Base-by-base conservation (phyloP, 805 yeast genomes). In the Cyberlindnera japonica region DNA sequence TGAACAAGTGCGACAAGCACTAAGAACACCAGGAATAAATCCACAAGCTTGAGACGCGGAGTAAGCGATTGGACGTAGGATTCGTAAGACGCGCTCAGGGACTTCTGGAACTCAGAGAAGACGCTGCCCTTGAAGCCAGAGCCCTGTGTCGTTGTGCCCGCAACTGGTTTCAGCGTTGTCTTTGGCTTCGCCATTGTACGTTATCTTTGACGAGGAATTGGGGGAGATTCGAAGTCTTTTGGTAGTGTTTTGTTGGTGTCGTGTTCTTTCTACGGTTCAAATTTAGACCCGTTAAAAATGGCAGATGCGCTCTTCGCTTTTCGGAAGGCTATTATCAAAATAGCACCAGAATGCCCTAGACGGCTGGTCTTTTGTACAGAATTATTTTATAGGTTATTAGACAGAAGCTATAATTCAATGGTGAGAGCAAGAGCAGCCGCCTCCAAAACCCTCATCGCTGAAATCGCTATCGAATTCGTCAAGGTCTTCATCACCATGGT, bases 1-100 rank as follows among this genome's bases (percentile, higher is more conserved):
- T 93, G 98, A 21, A 85, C 62, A 1, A 75, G 65, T 1, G 95
- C 99, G 44, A 87, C 68, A 0, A 69, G 63, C 14, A 91, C 90
- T 43, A 91, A 64, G 50, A 85, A 89, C 19, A 62, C 75, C 56
- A 91, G 71, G 57, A 90, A 93, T 12, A 72, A 51, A 61, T 93
- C 98, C 50, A 91, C 83, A 37, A 88, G 68, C 61, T 77, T 74
- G 42, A 81, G 62, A 43, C 78, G 67, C 26, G 62, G 65, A 50
- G 70, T 58, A 5, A 63, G 44, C 16, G 62, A 60, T 12, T 57
- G 46, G 17, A 55, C 33, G 44, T 67, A 68, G n/a, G 61, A 48
- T n/a, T 47, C 52, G 49, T 43, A 59, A 6, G 64, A 67, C 10
- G 55, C 50, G 11, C 41, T 29, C 7, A 65, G 45, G 6, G 71